phyloP scores from a whole-genome alignment of 176 grass and related monocot genomes.

The Saccharum spontaneum region DNA sequence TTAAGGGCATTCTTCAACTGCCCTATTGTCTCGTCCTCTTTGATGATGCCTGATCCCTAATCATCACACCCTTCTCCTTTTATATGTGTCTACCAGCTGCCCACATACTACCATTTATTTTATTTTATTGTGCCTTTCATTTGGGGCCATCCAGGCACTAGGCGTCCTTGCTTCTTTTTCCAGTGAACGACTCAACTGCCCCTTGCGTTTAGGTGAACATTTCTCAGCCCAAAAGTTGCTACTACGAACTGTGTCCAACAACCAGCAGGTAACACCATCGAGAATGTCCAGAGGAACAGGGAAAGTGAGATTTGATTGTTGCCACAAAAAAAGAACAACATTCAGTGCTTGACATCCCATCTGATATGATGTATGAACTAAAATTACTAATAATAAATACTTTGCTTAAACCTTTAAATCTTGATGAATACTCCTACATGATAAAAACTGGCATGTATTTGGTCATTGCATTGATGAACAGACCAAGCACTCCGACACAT shows the following conservation, averaged over 20 bases:
- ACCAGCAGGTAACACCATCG: constrained; percentile 10
- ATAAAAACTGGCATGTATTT: neutral
- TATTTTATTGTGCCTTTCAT: neutral
- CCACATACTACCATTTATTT: neutral
- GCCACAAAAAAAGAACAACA: constrained; percentile 18
- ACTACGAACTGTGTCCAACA: neutral
- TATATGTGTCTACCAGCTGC: constrained; percentile 2
- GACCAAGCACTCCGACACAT: neutral
- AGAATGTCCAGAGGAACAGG: neutral
- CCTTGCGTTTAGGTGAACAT: neutral
- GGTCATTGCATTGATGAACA: neutral
- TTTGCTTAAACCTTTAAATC: neutral
- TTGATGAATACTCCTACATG: neutral
- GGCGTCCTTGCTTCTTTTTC: constrained; percentile 5
- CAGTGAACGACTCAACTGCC: neutral
- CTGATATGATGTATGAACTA: constrained; percentile 8
- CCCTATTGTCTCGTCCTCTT: neutral
- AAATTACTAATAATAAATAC: neutral
- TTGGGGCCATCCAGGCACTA: constrained; percentile 18
- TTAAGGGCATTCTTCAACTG: neutral
- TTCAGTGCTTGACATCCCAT: constrained; percentile 10
- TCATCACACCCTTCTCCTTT: neutral
- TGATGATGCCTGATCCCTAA: neutral
- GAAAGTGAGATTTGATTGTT: constrained; percentile 30
- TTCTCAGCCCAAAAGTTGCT: neutral